Base-by-base conservation (phyloP, 768 basidiomycete genomes). In the Lentinus brumalis region DNA sequence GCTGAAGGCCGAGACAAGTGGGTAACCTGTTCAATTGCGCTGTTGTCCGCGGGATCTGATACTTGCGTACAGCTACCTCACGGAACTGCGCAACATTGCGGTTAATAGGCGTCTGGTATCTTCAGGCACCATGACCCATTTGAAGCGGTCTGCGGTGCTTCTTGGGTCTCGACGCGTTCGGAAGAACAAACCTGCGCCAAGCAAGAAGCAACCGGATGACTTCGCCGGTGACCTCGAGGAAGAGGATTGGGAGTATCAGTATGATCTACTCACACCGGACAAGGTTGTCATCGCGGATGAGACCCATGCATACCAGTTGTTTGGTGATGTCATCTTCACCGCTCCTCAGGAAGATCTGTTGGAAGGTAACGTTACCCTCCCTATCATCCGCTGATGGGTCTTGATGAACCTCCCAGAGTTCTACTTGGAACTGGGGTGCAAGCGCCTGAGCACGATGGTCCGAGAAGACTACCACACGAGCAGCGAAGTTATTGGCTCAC, bases 261-360 rank as follows among this genome's bases (percentile, higher is more conserved):
- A 92, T 66, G 90, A 93, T 60, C 76, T 97, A 41, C 82, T 86
- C 63, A 78, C 77, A 62, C 84, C 93, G 0, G 79, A 79, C 47
- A 82, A 91, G 67, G 86, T 94, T 8, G 83, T 92, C 30, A 83
- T 97, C 50, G 90, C 91, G 4, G 96, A 99, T 71, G 94, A 97
- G 69, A 87, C 87, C 10, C 89, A 91, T 52, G 78, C 87, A 5
- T 85, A 88, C 67, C 88, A 92, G 62, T 78, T 88, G 12, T 97
- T 97, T 70, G 86, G 88, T 5, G 86, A 87, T 47, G 81, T 82
- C 2, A 77, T 96, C 15, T 92, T 88, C 69, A 83, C 83, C 2
- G 92, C 90, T 9, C 91, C 92, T 0, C 92, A 96, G 73, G 96
- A 98, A 71, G 94, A 96, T 66, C 79, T 93, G 8, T 79, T 98